Base-by-base conservation (phyloP, 129 eudicot species). In the Lonicera japonica region DNA sequence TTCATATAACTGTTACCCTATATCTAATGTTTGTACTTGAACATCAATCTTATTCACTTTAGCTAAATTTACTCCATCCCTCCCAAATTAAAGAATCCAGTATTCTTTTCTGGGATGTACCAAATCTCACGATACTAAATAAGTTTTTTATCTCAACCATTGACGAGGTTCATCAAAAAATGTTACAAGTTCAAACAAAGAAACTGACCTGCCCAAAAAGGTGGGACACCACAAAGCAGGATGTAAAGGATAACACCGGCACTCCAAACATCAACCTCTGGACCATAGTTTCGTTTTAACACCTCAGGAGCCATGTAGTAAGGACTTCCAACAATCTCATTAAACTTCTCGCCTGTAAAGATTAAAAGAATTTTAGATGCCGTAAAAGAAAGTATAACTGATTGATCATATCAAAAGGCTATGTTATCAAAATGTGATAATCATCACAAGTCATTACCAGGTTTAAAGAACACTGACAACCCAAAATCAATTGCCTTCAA, bases 261-360 rank as follows among this genome's bases (percentile, higher is more conserved):
- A 70, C 96, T 88, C 96, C 96, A 88, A 16, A 88, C 90, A 64
- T 88, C 96, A 4, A 88, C 51, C 55, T 88, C 94, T 24, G 89
- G 96, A 53, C 96, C 96, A 70, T 88, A 88, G 71, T 88, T 75
- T 51, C 90, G 82, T 56, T 75, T 88, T 40, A 88, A 76, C 54
- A 88, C 94, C 82, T 88, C 94, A 5, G 94, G 94, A 69, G 89
- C 94, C 94, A 88, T 88, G 69, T 88, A 84, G 67, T 82, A 88
- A 53, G 96, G 96, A 70, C 96, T 88, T 47, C 96, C 96, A 11
- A 88, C 96, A 65, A 88, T 88, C 74, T 88, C 96, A 56, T 79
- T 77, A 64, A 88, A 88, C 65, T 67, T 74, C 75, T 88, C 85
- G 5, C 96, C 96, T 88, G 76, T 21, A 56, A 16, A 62, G 50